phyloP scores from a whole-genome alignment of 2,329 filamentous ascomycete species.

The Blastomyces parvus region DNA sequence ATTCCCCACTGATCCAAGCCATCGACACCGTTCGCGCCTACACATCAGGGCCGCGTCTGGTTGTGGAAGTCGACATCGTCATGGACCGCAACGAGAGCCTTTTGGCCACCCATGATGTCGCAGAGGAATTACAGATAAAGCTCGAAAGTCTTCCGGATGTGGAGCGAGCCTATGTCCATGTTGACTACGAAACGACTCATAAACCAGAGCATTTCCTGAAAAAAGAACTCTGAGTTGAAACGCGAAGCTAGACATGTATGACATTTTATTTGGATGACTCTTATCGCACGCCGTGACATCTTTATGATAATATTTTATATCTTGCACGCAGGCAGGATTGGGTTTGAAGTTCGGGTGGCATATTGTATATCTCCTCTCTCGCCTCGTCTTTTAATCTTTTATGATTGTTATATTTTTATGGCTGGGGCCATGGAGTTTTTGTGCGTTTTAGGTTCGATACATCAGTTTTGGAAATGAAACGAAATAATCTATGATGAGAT shows the following conservation, averaged over 20 bases:
- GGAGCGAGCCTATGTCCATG: slow-evolving; percentile 90
- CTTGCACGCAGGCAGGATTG: background rate
- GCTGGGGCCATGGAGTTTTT: background rate
- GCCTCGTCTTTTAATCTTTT: background rate
- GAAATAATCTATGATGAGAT: background rate
- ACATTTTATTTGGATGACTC: no score
- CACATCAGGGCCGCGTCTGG: slow-evolving; percentile 76
- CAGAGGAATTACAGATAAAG: slow-evolving; percentile 89
- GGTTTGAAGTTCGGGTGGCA: background rate
- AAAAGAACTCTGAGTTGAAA: slow-evolving; percentile 46
- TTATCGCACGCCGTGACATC: background rate
- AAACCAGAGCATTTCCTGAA: slow-evolving; percentile 74
- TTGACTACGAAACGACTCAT: slow-evolving; percentile 94
- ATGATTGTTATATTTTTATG: background rate
- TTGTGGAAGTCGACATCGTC: slow-evolving; percentile 93
- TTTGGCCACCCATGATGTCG: slow-evolving; percentile 77
- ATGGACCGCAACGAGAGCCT: slow-evolving; percentile 71
- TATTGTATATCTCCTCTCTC: background rate
- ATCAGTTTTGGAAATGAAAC: background rate
- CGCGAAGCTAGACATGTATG: no score
- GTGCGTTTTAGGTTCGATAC: background rate
- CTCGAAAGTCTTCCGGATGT: slow-evolving; percentile 85
- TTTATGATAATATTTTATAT: background rate
- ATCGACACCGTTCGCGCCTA: slow-evolving; percentile 96
- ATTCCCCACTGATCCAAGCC: slow-evolving; percentile 67